phyloP scores from a whole-genome alignment of 78 protist genomes.

The Speleostelium caveatum region DNA sequence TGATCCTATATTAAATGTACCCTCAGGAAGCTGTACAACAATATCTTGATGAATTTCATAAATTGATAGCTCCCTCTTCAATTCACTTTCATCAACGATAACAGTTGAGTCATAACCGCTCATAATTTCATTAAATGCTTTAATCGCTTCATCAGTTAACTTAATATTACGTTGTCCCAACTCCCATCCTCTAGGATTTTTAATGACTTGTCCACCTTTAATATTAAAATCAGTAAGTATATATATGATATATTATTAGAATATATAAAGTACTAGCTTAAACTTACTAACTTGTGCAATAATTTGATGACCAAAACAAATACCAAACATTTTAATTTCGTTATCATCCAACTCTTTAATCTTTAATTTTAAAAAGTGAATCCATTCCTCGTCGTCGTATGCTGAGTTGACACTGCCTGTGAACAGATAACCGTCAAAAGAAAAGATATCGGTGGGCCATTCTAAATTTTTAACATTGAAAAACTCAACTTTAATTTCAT shows the following conservation, averaged over 20 bases:
- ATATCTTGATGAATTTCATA: conserved; percentile 59
- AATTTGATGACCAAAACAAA: conserved; percentile 81
- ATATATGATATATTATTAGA: no score
- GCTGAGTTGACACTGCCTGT: conserved; percentile 48
- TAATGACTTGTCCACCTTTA: conserved; percentile 30
- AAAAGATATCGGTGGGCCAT: conserved; percentile 18
- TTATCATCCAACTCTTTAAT: conserved; percentile 17
- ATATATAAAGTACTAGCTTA: no score
- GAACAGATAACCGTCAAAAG: conserved; percentile 64
- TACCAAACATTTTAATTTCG: conserved; percentile 70
- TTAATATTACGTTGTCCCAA: conserved; percentile 12
- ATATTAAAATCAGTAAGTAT: no score
- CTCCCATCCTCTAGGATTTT: conserved; percentile 67
- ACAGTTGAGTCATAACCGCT: not conserved
- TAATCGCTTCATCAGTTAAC: not conserved
- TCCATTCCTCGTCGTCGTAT: conserved; percentile 61
- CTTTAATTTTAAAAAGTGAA: conserved; percentile 3
- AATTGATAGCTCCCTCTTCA: not conserved
- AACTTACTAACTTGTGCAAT: conserved; percentile 21
- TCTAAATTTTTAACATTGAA: conserved; percentile 24
- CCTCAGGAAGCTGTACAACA: conserved; percentile 27
- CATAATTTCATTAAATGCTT: not conserved
- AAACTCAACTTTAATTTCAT: not conserved
- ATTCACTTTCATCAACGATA: not conserved
- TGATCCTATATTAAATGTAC: not conserved